A percentile compares a stretch with the other conserved stretches of the same genome.
phyloP scores from a whole-genome alignment of 169 alveolate species.

The Eimeria falciformis region DNA sequence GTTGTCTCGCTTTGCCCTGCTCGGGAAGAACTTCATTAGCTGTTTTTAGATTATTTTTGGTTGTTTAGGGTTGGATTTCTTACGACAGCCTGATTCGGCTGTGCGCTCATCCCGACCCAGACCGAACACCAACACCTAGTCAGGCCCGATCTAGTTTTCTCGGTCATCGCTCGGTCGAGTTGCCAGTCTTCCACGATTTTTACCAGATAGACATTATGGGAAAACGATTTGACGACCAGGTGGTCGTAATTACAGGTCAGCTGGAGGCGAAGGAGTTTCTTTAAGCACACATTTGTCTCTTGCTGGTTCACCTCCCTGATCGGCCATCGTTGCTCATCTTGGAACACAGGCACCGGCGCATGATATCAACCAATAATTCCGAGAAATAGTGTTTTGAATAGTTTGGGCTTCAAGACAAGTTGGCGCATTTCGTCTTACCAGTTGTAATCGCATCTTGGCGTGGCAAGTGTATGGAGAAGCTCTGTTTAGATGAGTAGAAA shows the following conservation, averaged over 20 bases:
- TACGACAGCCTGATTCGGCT: not conserved
- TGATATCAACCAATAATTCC: no score
- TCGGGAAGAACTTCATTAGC: not conserved
- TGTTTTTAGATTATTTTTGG: not conserved
- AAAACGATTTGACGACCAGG: constrained; percentile 85
- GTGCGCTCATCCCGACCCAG: not conserved
- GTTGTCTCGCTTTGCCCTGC: not conserved
- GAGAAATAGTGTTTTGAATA: no score
- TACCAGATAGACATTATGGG: constrained; percentile 22
- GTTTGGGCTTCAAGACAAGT: no score
- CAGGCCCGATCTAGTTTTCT: not conserved
- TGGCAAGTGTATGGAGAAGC: not conserved
- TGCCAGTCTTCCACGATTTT: not conserved
- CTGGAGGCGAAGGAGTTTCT: not conserved
- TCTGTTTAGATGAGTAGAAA: not conserved
- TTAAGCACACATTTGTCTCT: not conserved
- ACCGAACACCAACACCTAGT: not conserved
- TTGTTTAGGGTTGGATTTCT: not conserved
- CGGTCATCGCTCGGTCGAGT: not conserved
- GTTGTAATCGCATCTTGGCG: no score
- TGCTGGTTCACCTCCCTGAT: no score
- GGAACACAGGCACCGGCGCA: no score
- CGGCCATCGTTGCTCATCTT: no score
- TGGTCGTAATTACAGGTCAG: constrained; percentile 80
- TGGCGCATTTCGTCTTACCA: no score